Evolutionary conservation across 1,284 basidiomycete genomes (phyloP), one percentile per base, ranked within the genome.

Genomic region (Trichosporon coremiiforme): DNA sequence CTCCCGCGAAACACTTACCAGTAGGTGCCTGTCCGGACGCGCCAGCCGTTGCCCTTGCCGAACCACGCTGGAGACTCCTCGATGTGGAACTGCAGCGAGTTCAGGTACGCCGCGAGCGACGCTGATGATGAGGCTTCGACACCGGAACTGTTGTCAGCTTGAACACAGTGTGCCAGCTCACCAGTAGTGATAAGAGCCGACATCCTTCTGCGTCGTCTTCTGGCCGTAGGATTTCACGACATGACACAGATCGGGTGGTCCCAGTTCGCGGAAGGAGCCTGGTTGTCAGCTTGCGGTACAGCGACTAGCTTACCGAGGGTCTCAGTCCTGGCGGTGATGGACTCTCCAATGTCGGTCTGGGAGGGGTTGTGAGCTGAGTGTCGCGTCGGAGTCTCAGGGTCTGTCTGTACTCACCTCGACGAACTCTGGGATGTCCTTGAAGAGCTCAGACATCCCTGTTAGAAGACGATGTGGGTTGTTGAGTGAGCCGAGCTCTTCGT

Each of bases 111-210:
- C 9, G 96, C 97, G 12, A 99, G 88, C 0, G 95, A 97, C 2
- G 96, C 97, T 12, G 95, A 98, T 1, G 95, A 97, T 10, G 94
- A 97, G 0, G 96, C 94, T 82, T 99, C 96, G 65, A 98, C 93
- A 33, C 96, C 96, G 0, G 96, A 98, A 69, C 98, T 83, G 70
- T 17, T 9, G 65, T 64, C 33, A 68, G 66, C 47, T 64, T 64
- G 36, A 31, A 41, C 2, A 2, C 10, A 33, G 15, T 1, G n/a
- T 15, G 35, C 7, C 7, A 31, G 50, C 77, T 47, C 66, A 81
- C 82, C 82, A 89, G 80, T 91, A 95, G 84, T 98, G 95, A 81
- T 96, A 97, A 31, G 94, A 95, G 55, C 93, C 93, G 69, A 93
- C 92, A 83, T 98, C 94, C 80, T 91, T 91, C 76, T 91, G 88